Evolutionary conservation across 176 grass and related monocot species (phyloP).

Genomic region (Oryza brachyantha): DNA sequence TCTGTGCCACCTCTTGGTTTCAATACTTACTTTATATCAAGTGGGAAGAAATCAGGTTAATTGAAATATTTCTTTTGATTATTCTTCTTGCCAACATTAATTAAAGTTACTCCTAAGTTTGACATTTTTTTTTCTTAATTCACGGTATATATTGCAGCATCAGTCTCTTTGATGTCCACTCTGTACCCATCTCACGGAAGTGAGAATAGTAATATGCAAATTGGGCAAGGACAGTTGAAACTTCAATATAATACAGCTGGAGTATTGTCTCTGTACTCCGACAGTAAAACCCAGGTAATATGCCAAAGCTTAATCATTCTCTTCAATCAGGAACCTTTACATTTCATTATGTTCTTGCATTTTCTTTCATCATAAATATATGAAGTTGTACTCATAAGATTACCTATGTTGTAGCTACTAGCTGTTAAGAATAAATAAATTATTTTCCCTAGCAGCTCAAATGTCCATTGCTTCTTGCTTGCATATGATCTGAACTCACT

Average conservation of each 20-base stretch:
- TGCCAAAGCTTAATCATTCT: not conserved
- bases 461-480: slow-evolving; percentile 3
- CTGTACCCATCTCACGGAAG: slow-evolving; percentile 55
- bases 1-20: slow-evolving; percentile 84
- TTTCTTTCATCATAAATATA: not conserved
- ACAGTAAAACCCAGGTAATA: slow-evolving; percentile 68
- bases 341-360: not conserved
- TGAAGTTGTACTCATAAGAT: slow-evolving; percentile 20
- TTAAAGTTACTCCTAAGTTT: slow-evolving; percentile 1
- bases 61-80: slow-evolving; percentile 26
- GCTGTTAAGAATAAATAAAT: not conserved
- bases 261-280: slow-evolving; percentile 51
- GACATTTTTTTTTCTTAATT: slow-evolving; percentile 20
- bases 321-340: slow-evolving; percentile 1
- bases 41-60: slow-evolving; percentile 60
- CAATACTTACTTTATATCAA: slow-evolving; percentile 82
- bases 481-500: slow-evolving; percentile 6
- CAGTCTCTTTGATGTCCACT: slow-evolving; percentile 44
- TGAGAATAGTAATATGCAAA: slow-evolving; percentile 45
- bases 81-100: not conserved
- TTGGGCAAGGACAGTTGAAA: slow-evolving; percentile 75
- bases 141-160: slow-evolving; percentile 46
- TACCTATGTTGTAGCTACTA: not conserved
- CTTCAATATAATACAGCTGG: slow-evolving; percentile 61
- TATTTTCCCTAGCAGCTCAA: not conserved